Percentiles rank a stretch among this genome's conserved stretches.
These are phyloP conservation scores for Hamigera avellanea DNA, from an alignment of 495 filamentous ascomycete genomes.

Conservation along the genomic window DNA sequence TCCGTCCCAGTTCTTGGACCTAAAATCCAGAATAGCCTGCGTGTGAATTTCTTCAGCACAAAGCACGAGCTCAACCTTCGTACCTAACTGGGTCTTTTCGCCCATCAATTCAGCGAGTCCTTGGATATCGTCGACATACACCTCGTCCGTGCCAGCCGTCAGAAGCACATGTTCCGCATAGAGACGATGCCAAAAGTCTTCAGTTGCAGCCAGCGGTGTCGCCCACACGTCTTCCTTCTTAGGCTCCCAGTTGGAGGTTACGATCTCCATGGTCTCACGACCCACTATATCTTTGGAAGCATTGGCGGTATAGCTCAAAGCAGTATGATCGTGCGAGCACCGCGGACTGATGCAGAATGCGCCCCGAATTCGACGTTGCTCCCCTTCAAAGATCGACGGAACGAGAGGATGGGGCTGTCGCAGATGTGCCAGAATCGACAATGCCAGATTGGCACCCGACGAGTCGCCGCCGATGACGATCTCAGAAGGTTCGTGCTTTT, in stretches of 20 bases:
- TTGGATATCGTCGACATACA: conserved; percentile 35
- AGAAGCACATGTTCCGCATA: conserved; percentile 27
- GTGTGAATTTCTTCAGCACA: conserved; percentile 1
- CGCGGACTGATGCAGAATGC: conserved; percentile 35
- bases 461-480: conserved; percentile 40
- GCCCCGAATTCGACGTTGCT: conserved; percentile 13
- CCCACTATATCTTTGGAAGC: conserved; percentile 15
- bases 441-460: conserved; percentile 37
- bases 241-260: neutral
- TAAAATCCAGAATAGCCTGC: neutral
- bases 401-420: conserved; percentile 33
- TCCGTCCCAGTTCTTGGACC: neutral
- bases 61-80: neutral
- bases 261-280: conserved; percentile 21
- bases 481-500: conserved; percentile 15
- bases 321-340: conserved; percentile 22
- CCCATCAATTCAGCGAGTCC: conserved; percentile 14
- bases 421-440: conserved; percentile 31
- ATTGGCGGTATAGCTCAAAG: conserved; percentile 9
- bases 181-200: conserved; percentile 7
- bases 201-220: neutral
- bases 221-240: neutral
- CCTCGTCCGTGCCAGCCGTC: conserved; percentile 32
- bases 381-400: neutral
- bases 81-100: neutral